Evolutionary conservation across 768 basidiomycete genomes (phyloP), one percentile per base, ranked within the genome.

Genomic region (Suillus placidus): DNA sequence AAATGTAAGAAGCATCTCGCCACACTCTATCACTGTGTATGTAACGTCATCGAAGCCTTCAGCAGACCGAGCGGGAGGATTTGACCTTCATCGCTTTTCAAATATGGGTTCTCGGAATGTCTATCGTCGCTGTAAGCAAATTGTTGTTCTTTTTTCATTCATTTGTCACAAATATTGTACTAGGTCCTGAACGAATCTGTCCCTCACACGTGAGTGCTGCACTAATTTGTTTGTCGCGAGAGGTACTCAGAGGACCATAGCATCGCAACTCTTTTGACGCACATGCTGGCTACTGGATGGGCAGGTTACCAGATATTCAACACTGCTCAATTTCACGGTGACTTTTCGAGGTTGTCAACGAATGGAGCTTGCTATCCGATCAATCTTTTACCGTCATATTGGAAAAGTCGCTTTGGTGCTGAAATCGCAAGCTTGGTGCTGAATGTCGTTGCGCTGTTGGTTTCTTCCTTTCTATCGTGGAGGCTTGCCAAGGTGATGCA

Each of bases 91-190:
- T 93, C 47, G 82, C 83, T 7, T 94, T 93, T 79, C 90, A 93
- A 69, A 78, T 91, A 63, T 94, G 92, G 92, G 87, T 92, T 7
- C 79, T 92, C 18, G 90, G 88, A 37, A 89, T 92, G 88, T 91
- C 90, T 13, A 64, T 89, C 35, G 88, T 91, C 52, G 91, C 91
- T 47, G 76, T 72, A 61, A 68, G 76, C 70, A 60, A 32, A 2
- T 64, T 45, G 20, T 60, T 67, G 12, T 43, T 65, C 23, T 72
- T 85, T 37, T 72, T 30, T 43, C 16, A 56, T 51, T 18, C 23
- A 54, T 43, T 32, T 18, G 13, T 51, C 37, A 63, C 40, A 38
- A n/a, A 61, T 60, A 14, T 37, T 42, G 10, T 40, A 10, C 10
- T 65, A 76, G 72, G 67, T 85, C 63, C 71, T 84, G 64, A 92